Conservation (phyloP, 2,329 filamentous ascomycete genomes). For the Graphilbum sp. region DNA sequence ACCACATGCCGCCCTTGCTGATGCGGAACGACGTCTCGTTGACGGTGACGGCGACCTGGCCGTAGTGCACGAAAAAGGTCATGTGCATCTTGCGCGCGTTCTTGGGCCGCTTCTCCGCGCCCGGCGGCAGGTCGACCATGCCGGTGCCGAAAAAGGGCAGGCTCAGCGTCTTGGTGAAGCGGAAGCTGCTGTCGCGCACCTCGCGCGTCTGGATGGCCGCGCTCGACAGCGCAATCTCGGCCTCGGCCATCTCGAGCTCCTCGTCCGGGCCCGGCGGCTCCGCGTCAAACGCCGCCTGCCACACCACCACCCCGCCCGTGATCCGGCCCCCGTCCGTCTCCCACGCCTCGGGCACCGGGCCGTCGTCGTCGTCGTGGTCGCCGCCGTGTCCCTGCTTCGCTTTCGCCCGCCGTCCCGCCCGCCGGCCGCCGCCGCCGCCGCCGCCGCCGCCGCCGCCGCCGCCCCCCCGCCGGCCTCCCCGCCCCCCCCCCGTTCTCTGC, state of each 20-base stretch:
- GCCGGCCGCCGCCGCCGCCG: slow-evolving; percentile 2
- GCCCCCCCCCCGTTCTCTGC: slow-evolving; percentile 11
- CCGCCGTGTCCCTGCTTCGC: too few relatives aligned
- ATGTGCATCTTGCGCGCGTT: slow-evolving; percentile 95
- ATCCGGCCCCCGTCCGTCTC: slow-evolving; percentile 48
- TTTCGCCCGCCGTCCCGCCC: too few relatives aligned
- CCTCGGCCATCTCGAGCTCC: slow-evolving; percentile 33
- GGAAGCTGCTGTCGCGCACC: slow-evolving; percentile 55
- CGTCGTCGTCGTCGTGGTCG: slow-evolving; percentile 19
- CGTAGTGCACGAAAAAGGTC: slow-evolving; percentile 80
- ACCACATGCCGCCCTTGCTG: slow-evolving; percentile 76
- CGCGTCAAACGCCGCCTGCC: slow-evolving; percentile 40
- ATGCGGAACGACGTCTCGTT: slow-evolving; percentile 66
- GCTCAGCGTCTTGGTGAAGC: slow-evolving; percentile 75
- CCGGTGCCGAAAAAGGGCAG: slow-evolving; percentile 79
- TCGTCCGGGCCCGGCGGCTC: slow-evolving; percentile 38
- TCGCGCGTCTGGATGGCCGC: slow-evolving; percentile 39
- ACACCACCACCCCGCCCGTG: slow-evolving; percentile 45
- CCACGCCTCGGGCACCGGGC: slow-evolving; percentile 49
- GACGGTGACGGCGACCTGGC: slow-evolving; percentile 66
- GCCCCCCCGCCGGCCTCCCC: background rate
- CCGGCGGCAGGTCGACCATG: slow-evolving; percentile 73
- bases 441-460: slow-evolving; percentile 12
- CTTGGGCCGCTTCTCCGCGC: slow-evolving; percentile 73
- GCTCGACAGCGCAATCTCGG: slow-evolving; percentile 39